phyloP scores from a whole-genome alignment of 495 filamentous ascomycete genomes.

The Wilcoxina mikolae region DNA sequence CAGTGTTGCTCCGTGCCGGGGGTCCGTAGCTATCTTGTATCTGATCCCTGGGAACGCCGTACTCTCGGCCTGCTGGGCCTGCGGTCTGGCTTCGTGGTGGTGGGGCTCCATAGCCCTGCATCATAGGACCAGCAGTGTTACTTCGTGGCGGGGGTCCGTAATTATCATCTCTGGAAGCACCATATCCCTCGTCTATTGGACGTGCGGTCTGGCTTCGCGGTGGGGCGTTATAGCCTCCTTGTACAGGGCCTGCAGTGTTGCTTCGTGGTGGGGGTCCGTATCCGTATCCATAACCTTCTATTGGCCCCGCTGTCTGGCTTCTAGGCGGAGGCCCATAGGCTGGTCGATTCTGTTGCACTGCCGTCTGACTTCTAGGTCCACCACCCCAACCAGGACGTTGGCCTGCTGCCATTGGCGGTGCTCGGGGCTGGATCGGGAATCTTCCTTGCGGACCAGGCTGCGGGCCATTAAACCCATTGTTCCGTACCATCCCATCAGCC shows the following conservation, averaged over 20 bases:
- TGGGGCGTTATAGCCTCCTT: background rate
- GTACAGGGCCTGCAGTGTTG: background rate
- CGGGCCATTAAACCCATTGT: background rate
- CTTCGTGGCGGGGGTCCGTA: background rate
- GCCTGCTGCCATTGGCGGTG: background rate
- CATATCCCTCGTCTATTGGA: background rate
- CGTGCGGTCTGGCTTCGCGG: background rate
- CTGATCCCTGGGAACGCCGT: background rate
- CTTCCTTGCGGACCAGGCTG: background rate
- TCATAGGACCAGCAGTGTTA: background rate
- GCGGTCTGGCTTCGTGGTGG: background rate
- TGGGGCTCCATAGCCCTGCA: background rate
- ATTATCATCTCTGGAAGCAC: background rate
- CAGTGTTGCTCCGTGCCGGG: background rate
- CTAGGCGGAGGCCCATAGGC: background rate
- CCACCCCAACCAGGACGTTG: background rate
- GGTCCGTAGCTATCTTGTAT: background rate
- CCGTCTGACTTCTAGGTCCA: constrained; percentile 3
- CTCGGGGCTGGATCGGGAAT: background rate
- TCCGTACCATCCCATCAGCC: background rate
- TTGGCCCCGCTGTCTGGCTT: background rate
- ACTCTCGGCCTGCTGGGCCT: background rate
- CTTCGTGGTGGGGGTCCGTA: background rate
- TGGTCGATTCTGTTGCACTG: background rate
- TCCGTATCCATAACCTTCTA: background rate